Evolutionary conservation across 495 filamentous ascomycete genomes (phyloP).

Genomic region (Xylaria nigripes): DNA sequence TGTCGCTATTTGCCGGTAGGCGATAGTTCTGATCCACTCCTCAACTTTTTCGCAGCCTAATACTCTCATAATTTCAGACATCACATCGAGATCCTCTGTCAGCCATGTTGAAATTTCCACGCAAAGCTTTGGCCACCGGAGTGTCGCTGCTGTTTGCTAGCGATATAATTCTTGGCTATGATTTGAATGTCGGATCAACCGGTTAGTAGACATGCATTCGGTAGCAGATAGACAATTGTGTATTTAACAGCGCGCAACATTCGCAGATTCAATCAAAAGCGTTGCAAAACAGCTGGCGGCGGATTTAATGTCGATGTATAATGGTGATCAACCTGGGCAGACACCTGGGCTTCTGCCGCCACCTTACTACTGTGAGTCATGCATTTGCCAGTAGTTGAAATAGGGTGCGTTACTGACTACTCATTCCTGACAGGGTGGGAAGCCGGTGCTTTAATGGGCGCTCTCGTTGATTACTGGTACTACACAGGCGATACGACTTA

Average conservation of each 20-base stretch:
- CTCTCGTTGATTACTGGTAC: constrained; percentile 63
- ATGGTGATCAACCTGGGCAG: constrained; percentile 54
- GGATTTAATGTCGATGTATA: constrained; percentile 63
- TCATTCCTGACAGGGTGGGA: constrained; percentile 64
- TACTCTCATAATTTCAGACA: not conserved
- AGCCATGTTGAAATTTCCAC: not conserved
- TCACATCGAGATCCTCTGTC: not conserved
- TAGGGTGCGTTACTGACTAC: constrained; percentile 19
- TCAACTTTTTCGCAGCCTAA: too few species aligned
- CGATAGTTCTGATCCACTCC: too few species aligned
- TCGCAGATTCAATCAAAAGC: constrained; percentile 55
- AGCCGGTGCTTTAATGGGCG: constrained; percentile 61
- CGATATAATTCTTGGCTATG: not conserved
- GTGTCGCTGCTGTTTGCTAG: not conserved
- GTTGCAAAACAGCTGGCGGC: constrained; percentile 50
- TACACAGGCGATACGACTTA: constrained; percentile 56
- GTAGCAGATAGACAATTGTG: too few species aligned
- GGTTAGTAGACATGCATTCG: constrained; percentile 1
- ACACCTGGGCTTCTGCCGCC: constrained; percentile 37
- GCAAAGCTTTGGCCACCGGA: not conserved
- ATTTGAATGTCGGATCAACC: not conserved
- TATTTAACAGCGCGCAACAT: not conserved
- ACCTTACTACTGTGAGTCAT: constrained; percentile 34
- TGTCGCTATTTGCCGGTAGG: too few species aligned
- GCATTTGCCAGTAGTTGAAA: not conserved